These are phyloP conservation scores for Chaetomium strumarium DNA, from an alignment of 2,329 filamentous ascomycete genomes.

Conservation along the genomic window DNA sequence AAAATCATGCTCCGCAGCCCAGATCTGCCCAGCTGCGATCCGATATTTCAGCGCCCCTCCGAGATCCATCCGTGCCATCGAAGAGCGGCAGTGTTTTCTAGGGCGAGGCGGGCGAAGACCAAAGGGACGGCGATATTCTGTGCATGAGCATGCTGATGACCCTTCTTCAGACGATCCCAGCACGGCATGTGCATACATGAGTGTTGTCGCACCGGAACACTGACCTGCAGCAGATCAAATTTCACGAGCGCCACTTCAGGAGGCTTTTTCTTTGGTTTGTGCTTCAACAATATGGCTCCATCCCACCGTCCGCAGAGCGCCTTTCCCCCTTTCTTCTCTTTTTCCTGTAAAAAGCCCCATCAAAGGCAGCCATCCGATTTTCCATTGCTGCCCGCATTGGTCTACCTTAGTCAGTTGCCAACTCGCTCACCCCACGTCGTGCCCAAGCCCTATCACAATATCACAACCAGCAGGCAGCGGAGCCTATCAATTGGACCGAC, in stretches of 20 bases:
- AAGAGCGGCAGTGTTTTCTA: too few relatives aligned
- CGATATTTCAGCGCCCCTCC: too few relatives aligned
- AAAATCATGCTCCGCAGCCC: too few relatives aligned
- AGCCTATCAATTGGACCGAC: neutral
- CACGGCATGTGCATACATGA: constrained; percentile 9
- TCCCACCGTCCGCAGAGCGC: too few relatives aligned
- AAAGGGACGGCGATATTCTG: neutral
- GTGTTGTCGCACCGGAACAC: constrained; percentile 4
- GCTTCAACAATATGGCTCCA: neutral
- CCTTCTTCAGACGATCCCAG: neutral
- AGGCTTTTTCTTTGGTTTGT: neutral
- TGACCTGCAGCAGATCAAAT: constrained; percentile 6
- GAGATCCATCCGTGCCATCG: too few relatives aligned
- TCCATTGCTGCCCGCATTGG: constrained; percentile 12
- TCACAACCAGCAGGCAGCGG: constrained; percentile 11
- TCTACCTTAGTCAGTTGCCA: constrained; percentile 23
- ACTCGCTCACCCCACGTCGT: constrained; percentile 22
- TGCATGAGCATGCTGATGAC: neutral
- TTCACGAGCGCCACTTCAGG: constrained; percentile 13
- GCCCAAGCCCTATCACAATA: constrained; percentile 14
- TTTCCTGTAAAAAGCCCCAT: neutral
- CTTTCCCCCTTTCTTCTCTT: neutral
- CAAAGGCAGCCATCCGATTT: neutral
- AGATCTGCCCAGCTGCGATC: too few relatives aligned
- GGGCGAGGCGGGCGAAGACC: neutral